phyloP scores from a whole-genome alignment of 805 yeast genomes.

The Tetrapisispora arboricola region DNA sequence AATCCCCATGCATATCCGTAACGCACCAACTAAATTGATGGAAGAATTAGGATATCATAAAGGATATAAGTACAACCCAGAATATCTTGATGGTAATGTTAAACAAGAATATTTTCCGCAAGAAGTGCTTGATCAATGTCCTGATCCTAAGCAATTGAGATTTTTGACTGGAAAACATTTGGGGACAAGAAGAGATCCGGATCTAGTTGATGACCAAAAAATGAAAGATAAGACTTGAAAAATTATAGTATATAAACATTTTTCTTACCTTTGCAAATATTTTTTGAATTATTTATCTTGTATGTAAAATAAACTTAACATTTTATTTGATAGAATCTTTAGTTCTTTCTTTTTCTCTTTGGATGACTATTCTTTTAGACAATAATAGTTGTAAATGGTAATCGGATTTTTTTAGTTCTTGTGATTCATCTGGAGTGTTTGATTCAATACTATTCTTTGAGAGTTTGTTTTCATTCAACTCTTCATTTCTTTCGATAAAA shows the following conservation, averaged over 20 bases:
- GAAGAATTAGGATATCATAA: slow-evolving; percentile 75
- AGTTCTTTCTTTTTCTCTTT: slow-evolving; percentile 39
- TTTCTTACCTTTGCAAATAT: too few species aligned
- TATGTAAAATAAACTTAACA: neutral
- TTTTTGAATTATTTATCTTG: neutral
- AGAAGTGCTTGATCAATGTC: slow-evolving; percentile 31
- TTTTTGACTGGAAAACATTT: slow-evolving; percentile 47
- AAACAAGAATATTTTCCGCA: slow-evolving; percentile 69
- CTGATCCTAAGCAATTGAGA: slow-evolving; percentile 27
- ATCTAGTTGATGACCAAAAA: slow-evolving; percentile 16
- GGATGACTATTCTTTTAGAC: slow-evolving; percentile 50
- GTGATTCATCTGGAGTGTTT: slow-evolving; percentile 44
- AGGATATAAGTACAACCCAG: slow-evolving; percentile 84
- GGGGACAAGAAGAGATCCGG: slow-evolving; percentile 40
- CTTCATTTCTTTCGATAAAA: slow-evolving; percentile 52
- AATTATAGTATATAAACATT: too few species aligned
- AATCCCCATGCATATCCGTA: slow-evolving; percentile 71
- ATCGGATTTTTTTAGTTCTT: slow-evolving; percentile 18
- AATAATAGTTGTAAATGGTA: slow-evolving; percentile 45
- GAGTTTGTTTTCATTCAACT: slow-evolving; percentile 3
- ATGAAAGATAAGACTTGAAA: neutral
- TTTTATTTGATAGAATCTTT: slow-evolving; percentile 19
- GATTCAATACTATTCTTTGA: slow-evolving; percentile 1
- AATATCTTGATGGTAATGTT: slow-evolving; percentile 60
- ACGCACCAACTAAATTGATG: slow-evolving; percentile 93